Evolutionary conservation across 495 filamentous ascomycete species (phyloP).

Genomic region (Melanomma pulvis-pyrius): DNA sequence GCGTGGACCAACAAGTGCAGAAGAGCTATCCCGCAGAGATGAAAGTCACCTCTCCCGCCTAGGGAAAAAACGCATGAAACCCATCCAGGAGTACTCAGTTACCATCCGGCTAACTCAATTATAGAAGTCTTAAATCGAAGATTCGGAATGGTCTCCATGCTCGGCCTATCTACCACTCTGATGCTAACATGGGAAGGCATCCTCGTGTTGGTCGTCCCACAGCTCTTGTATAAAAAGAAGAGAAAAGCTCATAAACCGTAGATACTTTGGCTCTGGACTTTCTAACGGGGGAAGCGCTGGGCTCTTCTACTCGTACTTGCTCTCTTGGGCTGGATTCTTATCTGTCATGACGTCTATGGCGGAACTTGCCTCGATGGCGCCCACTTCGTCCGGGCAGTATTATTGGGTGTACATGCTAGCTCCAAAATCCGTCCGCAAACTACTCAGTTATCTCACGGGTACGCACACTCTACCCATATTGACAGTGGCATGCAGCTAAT

Average conservation of each 20-base stretch:
- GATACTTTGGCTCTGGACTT: conserved; percentile 12
- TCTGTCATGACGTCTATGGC: conserved; percentile 11
- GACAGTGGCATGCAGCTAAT: too few relatives aligned
- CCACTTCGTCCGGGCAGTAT: conserved; percentile 44
- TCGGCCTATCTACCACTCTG: conserved; percentile 57
- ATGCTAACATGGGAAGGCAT: conserved; percentile 57
- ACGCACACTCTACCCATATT: conserved; percentile 7
- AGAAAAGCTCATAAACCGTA: not conserved
- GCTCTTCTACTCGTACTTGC: conserved; percentile 16
- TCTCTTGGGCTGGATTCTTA: conserved; percentile 1
- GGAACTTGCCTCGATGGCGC: conserved; percentile 32
- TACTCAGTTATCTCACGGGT: conserved; percentile 46
- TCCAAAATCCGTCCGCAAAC: conserved; percentile 43
- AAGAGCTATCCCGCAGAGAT: too few relatives aligned
- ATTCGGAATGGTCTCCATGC: conserved; percentile 54
- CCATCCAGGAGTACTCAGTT: too few relatives aligned
- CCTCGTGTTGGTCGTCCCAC: conserved; percentile 41
- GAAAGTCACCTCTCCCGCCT: too few relatives aligned
- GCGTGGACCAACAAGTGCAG: too few relatives aligned
- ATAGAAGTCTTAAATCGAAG: too few relatives aligned
- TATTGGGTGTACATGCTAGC: conserved; percentile 51
- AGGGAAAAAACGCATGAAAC: too few relatives aligned
- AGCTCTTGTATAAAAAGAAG: conserved; percentile 8
- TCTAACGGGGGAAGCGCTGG: conserved; percentile 26
- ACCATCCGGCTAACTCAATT: too few relatives aligned